These are phyloP conservation scores for Chaetomium strumarium DNA, from an alignment of 2,329 filamentous ascomycete species.

Conservation along the genomic window DNA sequence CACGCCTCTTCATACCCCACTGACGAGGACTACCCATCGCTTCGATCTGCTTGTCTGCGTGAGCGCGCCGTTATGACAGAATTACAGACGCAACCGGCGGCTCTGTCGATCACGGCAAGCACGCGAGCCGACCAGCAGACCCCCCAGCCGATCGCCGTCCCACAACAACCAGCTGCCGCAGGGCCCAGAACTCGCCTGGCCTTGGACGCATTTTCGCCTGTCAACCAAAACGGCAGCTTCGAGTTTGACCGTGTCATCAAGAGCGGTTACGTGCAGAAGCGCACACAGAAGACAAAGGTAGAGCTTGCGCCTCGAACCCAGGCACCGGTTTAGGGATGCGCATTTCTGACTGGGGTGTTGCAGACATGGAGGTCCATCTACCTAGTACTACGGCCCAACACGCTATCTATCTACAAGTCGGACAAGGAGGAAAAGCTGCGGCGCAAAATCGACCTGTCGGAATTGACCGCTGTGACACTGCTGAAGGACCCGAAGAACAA, in stretches of 20 bases:
- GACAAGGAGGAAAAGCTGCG: constrained; percentile 83
- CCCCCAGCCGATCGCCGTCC: constrained; percentile 25
- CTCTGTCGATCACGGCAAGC: constrained; percentile 19
- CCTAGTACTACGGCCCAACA: constrained; percentile 83
- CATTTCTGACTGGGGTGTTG: constrained; percentile 10
- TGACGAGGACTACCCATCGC: not conserved
- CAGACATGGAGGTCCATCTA: constrained; percentile 87
- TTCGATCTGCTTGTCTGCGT: constrained; percentile 11
- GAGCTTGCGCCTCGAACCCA: constrained; percentile 14
- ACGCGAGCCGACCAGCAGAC: constrained; percentile 12
- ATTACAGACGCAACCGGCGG: constrained; percentile 22
- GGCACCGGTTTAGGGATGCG: not conserved
- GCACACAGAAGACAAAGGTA: constrained; percentile 92
- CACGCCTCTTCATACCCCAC: not conserved
- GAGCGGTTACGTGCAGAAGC: constrained; percentile 76
- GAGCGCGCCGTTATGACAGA: constrained; percentile 19
- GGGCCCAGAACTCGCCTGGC: constrained; percentile 41
- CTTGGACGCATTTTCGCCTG: constrained; percentile 68
- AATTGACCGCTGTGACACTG: constrained; percentile 83
- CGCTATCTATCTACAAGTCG: constrained; percentile 89
- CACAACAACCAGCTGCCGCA: constrained; percentile 26
- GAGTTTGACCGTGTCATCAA: constrained; percentile 94
- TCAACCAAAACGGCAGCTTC: constrained; percentile 93
- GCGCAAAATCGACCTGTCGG: constrained; percentile 79
- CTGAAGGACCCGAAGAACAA: constrained; percentile 86